These are phyloP conservation scores for Perkinsus chesapeaki DNA, from an alignment of 169 alveolate genomes.

Conservation along the genomic window DNA sequence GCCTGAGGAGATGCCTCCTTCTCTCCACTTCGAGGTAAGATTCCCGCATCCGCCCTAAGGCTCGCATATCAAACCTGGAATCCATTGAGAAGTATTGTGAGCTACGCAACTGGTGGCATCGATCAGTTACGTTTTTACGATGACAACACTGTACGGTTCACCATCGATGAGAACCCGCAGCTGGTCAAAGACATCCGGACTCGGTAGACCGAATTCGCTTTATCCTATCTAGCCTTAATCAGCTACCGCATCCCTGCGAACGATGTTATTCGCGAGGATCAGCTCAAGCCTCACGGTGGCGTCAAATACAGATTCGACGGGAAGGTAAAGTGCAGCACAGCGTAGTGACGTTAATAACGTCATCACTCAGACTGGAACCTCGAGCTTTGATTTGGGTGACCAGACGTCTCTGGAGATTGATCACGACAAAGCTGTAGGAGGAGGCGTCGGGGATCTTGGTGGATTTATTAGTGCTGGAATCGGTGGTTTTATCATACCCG, in stretches of 20 bases:
- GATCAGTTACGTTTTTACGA: neutral
- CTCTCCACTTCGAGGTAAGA: neutral
- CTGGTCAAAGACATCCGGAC: neutral
- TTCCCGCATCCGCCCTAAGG: too few species aligned
- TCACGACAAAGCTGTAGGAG: neutral
- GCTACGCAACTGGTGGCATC: neutral
- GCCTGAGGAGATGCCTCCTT: neutral
- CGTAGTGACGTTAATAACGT: neutral
- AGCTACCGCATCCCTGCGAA: neutral
- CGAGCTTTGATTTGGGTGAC: neutral
- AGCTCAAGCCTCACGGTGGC: neutral
- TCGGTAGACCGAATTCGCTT: neutral
- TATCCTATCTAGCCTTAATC: neutral
- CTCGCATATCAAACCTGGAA: too few species aligned
- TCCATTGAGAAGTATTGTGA: neutral
- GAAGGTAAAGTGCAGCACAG: neutral
- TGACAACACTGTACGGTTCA: neutral
- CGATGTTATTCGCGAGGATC: neutral
- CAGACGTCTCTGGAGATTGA: neutral
- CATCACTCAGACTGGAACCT: neutral
- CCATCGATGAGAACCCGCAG: neutral
- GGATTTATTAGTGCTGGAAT: neutral
- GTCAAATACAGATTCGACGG: neutral
- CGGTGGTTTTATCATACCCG: neutral
- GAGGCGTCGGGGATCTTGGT: neutral